phyloP scores from a whole-genome alignment of 2,329 filamentous ascomycete genomes.

The Decorospora gaudefroyi region DNA sequence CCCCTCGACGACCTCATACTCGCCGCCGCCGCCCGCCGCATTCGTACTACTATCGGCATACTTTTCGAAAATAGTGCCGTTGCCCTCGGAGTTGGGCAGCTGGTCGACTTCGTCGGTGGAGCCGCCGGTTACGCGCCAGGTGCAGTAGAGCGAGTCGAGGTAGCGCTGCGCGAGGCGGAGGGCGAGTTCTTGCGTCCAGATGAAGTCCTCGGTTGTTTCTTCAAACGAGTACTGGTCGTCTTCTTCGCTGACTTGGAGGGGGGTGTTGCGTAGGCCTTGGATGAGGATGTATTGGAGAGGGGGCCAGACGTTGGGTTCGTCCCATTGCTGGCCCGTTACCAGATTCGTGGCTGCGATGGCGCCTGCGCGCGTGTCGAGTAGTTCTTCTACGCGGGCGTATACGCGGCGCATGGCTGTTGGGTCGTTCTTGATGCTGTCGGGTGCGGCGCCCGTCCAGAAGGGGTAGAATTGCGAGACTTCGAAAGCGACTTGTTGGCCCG shows the following conservation, averaged over 20 bases:
- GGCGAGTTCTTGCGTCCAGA: conserved; percentile 60
- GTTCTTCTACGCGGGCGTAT: conserved; percentile 58
- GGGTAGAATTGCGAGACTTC: conserved; percentile 66
- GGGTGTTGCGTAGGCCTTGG: conserved; percentile 63
- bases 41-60: conserved; percentile 65
- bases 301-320: conserved; percentile 72
- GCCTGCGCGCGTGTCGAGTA: conserved; percentile 59
- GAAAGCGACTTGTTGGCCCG: conserved; percentile 63
- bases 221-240: conserved; percentile 56
- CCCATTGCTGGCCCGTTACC: conserved; percentile 68
- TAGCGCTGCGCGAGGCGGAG: conserved; percentile 67
- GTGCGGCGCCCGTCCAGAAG: conserved; percentile 70
- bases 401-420: conserved; percentile 61
- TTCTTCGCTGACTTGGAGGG: conserved; percentile 58
- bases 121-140: conserved; percentile 70
- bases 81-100: conserved; percentile 50
- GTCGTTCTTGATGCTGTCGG: conserved; percentile 60
- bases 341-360: conserved; percentile 67
- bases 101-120: conserved; percentile 51
- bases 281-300: conserved; percentile 68
- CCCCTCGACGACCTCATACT: conserved; percentile 71
- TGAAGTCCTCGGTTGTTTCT: conserved; percentile 51
- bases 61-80: conserved; percentile 72
- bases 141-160: conserved; percentile 69
- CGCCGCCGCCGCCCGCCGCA: conserved; percentile 66